Base-by-base conservation (phyloP, 106 monocot species). In the Narthecium ossifragum region DNA sequence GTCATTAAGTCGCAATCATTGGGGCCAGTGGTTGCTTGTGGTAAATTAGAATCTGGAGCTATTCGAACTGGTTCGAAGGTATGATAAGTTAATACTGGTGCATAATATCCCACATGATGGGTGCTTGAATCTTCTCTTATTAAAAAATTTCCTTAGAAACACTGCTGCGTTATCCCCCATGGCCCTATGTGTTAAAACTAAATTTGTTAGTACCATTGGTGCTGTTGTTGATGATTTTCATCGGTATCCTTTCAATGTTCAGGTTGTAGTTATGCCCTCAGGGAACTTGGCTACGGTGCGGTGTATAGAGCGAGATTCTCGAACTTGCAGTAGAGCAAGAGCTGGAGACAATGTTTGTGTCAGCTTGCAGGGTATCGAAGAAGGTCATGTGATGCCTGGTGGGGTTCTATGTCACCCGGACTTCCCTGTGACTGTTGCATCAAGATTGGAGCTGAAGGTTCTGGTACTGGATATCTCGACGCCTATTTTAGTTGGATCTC, bases 21-120 rank as follows among this genome's bases (percentile, higher is more conserved):
- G 21, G 94, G 90, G 53, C 83, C 80, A 13, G 77, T 86, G 60
- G 78, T 86, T 40, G 80, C 72, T 68, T 78, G 75, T 71, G 94
- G 94, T 51, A 94, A 90, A 83, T 63, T 94, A 63, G 94, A 80
- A 62, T 52, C 78, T 59, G 94, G 94, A 59, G 89, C 89, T 21
- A 69, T 90, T 58, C 73, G 68, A 68, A 73, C 54, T 78, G 86
- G 94, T 48, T 86, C 83, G 6, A 94, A 86, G 94, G 94, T 94
- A 76, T 6, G 10, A 17, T 49, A 9, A n/a, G n/a, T n/a, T n/a
- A n/a, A n/a, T n/a, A n/a, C n/a, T n/a, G n/a, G n/a, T n/a, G n/a
- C n/a, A n/a, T n/a, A n/a, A n/a, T n/a, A n/a, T n/a, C n/a, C n/a
- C n/a, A n/a, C n/a, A n/a, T n/a, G n/a, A n/a, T n/a, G n/a, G n/a